phyloP scores from a whole-genome alignment of 1,284 basidiomycete genomes.

The Psilocybe mexicana region DNA sequence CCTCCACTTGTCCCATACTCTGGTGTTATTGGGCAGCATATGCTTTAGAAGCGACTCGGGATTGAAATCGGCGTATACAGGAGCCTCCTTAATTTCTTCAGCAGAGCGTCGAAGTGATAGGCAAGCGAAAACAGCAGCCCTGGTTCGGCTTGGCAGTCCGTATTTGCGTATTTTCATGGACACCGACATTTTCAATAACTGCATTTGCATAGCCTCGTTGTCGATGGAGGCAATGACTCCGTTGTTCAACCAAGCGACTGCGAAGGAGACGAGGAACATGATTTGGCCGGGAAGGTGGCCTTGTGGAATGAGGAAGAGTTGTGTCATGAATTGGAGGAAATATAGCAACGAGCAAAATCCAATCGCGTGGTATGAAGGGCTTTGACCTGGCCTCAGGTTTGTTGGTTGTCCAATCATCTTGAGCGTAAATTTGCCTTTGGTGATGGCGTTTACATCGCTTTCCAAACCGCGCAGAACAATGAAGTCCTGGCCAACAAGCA shows the following conservation, averaged over 20 bases:
- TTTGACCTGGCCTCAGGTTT: background rate
- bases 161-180: constrained; percentile 5
- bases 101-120: background rate
- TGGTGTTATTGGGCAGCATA: background rate
- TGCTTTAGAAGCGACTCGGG: background rate
- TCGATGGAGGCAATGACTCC: constrained; percentile 18
- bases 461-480: constrained; percentile 15
- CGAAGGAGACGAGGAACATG: constrained; percentile 18
- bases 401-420: constrained; percentile 6
- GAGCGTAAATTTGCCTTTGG: constrained; percentile 12
- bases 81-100: background rate
- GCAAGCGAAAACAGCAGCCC: constrained; percentile 2
- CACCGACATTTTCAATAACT: constrained; percentile 5
- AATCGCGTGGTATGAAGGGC: constrained; percentile 8
- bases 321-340: constrained; percentile 18
- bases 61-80: background rate
- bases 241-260: constrained; percentile 17
- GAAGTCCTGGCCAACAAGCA: constrained; percentile 6
- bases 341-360: constrained; percentile 14
- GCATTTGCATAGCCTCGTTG: constrained; percentile 15
- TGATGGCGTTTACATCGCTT: constrained; percentile 12
- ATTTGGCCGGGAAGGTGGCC: constrained; percentile 18
- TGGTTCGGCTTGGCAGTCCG: constrained; percentile 7
- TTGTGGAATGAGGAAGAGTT: constrained; percentile 19
- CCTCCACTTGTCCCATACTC: background rate